These are phyloP conservation scores for Aspergillus eucalypticola DNA, from an alignment of 2,329 filamentous ascomycete genomes.

Conservation along the genomic window DNA sequence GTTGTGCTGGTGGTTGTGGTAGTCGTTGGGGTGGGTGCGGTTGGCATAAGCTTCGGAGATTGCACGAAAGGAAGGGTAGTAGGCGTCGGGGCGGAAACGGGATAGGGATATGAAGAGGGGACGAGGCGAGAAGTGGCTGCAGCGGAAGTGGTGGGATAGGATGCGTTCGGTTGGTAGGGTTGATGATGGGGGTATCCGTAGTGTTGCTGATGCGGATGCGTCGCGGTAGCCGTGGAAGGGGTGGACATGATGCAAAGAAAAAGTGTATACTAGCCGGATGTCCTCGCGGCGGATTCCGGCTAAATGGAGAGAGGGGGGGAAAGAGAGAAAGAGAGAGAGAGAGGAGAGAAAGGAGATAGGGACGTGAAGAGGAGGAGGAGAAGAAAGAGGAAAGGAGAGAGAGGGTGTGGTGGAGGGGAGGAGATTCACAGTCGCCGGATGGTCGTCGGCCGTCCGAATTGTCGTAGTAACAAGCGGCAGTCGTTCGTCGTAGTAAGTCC, in stretches of 20 bases:
- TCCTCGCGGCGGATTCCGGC: slow-evolving; percentile 26
- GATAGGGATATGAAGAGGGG: slow-evolving; percentile 46
- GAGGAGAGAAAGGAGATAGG: background rate
- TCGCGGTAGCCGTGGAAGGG: slow-evolving; percentile 73
- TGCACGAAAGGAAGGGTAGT: slow-evolving; percentile 34
- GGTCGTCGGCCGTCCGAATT: slow-evolving; percentile 19
- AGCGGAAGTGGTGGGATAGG: slow-evolving; percentile 52
- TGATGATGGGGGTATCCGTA: slow-evolving; percentile 63
- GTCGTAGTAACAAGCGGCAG: slow-evolving; percentile 5
- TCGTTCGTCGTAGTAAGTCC: background rate
- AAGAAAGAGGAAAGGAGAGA: background rate
- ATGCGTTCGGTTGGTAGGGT: slow-evolving; percentile 55
- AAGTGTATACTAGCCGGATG: slow-evolving; percentile 28
- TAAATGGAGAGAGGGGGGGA: background rate
- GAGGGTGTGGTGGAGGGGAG: background rate
- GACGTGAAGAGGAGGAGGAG: slow-evolving; percentile 5
- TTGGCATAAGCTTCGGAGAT: slow-evolving; percentile 39
- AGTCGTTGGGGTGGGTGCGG: slow-evolving; percentile 35
- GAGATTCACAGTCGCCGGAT: slow-evolving; percentile 19
- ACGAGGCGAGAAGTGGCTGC: slow-evolving; percentile 43
- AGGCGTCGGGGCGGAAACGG: slow-evolving; percentile 36
- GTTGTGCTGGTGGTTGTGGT: slow-evolving; percentile 33
- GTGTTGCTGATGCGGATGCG: slow-evolving; percentile 61
- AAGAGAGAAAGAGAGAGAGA: background rate
- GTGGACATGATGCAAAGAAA: slow-evolving; percentile 67